Conservation (phyloP, 352 stramenopile genomes). For the Stramenopiles sp. region DNA sequence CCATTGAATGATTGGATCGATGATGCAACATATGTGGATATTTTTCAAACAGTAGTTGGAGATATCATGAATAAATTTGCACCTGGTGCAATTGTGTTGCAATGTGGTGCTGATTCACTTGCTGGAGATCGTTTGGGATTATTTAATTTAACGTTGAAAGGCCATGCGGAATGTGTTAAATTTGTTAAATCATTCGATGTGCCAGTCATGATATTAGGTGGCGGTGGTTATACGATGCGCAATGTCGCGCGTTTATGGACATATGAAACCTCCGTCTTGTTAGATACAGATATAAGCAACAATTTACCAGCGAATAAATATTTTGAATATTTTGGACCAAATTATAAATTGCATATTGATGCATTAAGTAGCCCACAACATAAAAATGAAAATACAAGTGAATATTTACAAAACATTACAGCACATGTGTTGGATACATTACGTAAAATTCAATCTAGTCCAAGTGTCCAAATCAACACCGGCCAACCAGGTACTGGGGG, state of each 20-base stretch:
- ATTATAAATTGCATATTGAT: slow-evolving; percentile 87
- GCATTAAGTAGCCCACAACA: slow-evolving; percentile 79
- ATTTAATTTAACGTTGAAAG: slow-evolving; percentile 86
- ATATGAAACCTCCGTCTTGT: slow-evolving; percentile 85
- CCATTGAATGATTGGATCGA: slow-evolving; percentile 84
- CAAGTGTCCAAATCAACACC: slow-evolving; percentile 76
- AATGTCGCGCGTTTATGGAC: slow-evolving; percentile 79
- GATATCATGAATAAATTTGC: slow-evolving; percentile 50
- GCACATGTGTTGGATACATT: slow-evolving; percentile 81
- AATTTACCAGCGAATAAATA: slow-evolving; percentile 99
- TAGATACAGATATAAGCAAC: slow-evolving; percentile 65
- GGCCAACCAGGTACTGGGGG: background rate
- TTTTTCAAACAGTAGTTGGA: slow-evolving; percentile 87
- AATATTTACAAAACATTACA: slow-evolving; percentile 58
- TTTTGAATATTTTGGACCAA: slow-evolving; percentile 96
- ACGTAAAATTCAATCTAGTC: slow-evolving; percentile 76
- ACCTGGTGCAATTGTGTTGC: slow-evolving; percentile 75
- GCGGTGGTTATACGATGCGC: slow-evolving; percentile 54
- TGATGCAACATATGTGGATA: slow-evolving; percentile 73
- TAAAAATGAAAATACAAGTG: slow-evolving; percentile 50
- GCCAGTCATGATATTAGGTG: slow-evolving; percentile 49
- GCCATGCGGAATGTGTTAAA: slow-evolving; percentile 52
- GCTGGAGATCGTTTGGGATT: slow-evolving; percentile 85
- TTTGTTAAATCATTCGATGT: slow-evolving; percentile 63
- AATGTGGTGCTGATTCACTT: slow-evolving; percentile 90